A percentile compares a stretch with the other conserved stretches of the same genome.
These are phyloP conservation scores for Yarrowia osloensis DNA, from an alignment of 805 yeast genomes.

Conservation along the genomic window DNA sequence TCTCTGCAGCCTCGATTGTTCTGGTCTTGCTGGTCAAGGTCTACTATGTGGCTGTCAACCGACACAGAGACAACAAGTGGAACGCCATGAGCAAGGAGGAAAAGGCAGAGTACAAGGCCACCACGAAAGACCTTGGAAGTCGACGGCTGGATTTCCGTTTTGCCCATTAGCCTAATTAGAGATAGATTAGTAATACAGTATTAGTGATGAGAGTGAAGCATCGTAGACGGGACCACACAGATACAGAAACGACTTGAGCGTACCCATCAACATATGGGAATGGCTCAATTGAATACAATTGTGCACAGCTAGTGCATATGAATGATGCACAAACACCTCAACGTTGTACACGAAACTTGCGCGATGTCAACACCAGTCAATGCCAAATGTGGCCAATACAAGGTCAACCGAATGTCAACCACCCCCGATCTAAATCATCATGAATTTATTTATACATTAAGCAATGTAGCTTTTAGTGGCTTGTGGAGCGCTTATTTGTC, in stretches of 20 bases:
- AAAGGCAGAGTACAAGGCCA: conserved; percentile 49
- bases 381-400: no score
- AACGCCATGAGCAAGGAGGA: conserved; percentile 52
- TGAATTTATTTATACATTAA: conserved; percentile 11
- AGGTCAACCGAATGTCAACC: no score
- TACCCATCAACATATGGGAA: no score
- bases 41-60: conserved; percentile 43
- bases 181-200: no score
- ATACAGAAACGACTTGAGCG: no score
- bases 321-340: no score
- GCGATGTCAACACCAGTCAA: no score
- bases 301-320: no score
- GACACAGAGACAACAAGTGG: conserved; percentile 52
- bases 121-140: conserved; percentile 56
- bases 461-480: conserved; percentile 6
- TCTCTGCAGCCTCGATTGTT: conserved; percentile 35
- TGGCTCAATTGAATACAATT: no score
- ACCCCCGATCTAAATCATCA: neutral
- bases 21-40: conserved; percentile 37
- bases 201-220: no score
- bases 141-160: conserved; percentile 57
- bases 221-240: no score
- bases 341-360: no score
- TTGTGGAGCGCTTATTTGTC: conserved; percentile 15
- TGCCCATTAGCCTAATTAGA: conserved; percentile 30